These are phyloP conservation scores for Heliocybe sulcata DNA, from an alignment of 1,284 basidiomycete species.

Conservation along the genomic window DNA sequence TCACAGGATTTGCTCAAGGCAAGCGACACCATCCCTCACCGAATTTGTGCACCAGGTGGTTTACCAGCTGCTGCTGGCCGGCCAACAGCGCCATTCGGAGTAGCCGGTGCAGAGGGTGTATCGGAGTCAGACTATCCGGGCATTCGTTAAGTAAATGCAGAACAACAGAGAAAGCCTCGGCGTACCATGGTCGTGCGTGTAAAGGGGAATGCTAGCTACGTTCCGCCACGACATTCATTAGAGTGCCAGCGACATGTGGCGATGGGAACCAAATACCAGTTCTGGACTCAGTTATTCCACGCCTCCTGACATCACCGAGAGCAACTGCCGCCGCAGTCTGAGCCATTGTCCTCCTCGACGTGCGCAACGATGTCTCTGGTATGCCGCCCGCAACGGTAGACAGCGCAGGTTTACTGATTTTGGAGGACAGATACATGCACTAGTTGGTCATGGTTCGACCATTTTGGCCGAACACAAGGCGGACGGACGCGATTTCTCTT, in stretches of 20 bases:
- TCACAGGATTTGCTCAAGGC: not conserved
- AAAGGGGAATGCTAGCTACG: not conserved
- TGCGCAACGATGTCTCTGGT: slow-evolving; percentile 34
- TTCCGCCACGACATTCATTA: not conserved
- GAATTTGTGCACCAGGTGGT: slow-evolving; percentile 4
- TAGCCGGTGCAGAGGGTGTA: not conserved
- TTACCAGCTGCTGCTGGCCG: not conserved
- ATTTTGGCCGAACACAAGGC: slow-evolving; percentile 82
- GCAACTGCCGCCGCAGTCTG: not conserved
- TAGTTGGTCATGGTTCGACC: slow-evolving; percentile 73
- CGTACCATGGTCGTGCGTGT: not conserved
- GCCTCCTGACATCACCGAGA: not conserved
- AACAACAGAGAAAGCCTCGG: not conserved
- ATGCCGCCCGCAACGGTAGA: slow-evolving; percentile 7
- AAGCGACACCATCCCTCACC: not conserved
- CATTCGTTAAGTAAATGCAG: too few relatives aligned
- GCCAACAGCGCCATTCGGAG: slow-evolving; percentile 1
- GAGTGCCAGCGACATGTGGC: not conserved
- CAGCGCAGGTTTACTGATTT: not conserved
- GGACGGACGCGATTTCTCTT: slow-evolving; percentile 77
- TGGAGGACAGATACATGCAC: slow-evolving; percentile 65
- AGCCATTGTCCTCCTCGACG: too few relatives aligned
- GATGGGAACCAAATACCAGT: not conserved
- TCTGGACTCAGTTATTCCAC: not conserved
- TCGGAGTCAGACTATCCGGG: slow-evolving; percentile 3